Evolutionary conservation across 108 stramenopile species (phyloP).

Genomic region (Cylindrotheca fusiformis): DNA sequence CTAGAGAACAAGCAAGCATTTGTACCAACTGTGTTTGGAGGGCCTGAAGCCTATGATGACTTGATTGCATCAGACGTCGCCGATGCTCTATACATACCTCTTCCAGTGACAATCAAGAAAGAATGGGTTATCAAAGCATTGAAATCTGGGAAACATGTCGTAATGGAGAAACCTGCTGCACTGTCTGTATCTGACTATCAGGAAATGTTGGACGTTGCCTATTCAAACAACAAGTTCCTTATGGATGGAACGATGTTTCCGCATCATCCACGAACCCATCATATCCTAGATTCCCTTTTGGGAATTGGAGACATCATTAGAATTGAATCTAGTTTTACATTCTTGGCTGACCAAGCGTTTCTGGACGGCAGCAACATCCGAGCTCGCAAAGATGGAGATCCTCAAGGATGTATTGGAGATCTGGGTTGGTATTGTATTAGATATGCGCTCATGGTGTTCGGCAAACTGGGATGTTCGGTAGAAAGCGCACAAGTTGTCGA

Average conservation of each 20-base stretch:
- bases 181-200: constrained; percentile 21
- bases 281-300: constrained; percentile 10
- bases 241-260: constrained; percentile 54
- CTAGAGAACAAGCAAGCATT: no score
- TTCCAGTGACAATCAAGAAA: constrained; percentile 37
- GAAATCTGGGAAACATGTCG: constrained; percentile 28
- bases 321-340: constrained; percentile 37
- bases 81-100: constrained; percentile 45
- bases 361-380: constrained; percentile 30
- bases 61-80: neutral
- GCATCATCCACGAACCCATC: constrained; percentile 29
- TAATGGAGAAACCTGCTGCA: constrained; percentile 49
- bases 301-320: constrained; percentile 12
- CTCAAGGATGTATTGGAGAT: constrained; percentile 50
- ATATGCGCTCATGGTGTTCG: constrained; percentile 39
- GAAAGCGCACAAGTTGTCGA: constrained; percentile 34
- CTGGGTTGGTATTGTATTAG: constrained; percentile 48
- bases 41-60: neutral
- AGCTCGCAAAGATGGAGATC: constrained; percentile 40
- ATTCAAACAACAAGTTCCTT: constrained; percentile 22
- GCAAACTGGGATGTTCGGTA: neutral
- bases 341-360: constrained; percentile 37
- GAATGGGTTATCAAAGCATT: constrained; percentile 36
- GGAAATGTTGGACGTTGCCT: constrained; percentile 30
- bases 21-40: neutral